Base-by-base conservation (phyloP, 345 rosid genomes). In the Gossypium longicalyx region DNA sequence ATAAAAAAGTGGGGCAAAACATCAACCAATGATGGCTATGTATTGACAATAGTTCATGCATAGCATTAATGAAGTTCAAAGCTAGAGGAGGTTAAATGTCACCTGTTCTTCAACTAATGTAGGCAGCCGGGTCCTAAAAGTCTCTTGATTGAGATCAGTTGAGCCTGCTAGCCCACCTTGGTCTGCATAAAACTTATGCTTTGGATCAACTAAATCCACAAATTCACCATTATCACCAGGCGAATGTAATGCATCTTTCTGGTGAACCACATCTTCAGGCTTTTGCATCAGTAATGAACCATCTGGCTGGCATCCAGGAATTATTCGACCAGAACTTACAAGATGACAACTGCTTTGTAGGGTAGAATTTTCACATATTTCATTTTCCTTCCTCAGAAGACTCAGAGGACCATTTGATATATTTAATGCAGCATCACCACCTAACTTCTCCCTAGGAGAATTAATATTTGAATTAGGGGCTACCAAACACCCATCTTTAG, bases 81-180 rank as follows among this genome's bases (percentile, higher is more conserved):
- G 72, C 45, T 27, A 51, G 9, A 51, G 60, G 57, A 51, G 45
- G 25, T 69, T 59, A 29, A 69, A 41, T 27, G 12, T 20, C n/a
- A 93, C 98, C 91, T 81, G 90, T 71, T 86, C 89, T 74, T 77
- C 89, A 17, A 83, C 76, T 81, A 72, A 80, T 72, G 83, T 72
- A 56, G 83, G 82, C 75, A 83, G 58, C 80, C 71, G 67, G 60
- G 72, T 85, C 77, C 80, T 74, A 51, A 76, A 80, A 54, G 70
- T 71, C 78, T 69, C 82, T 59, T 71, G 84, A 44, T 60, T 76
- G 13, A 77, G 84, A 74, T 78, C 83, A 65, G 84, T 83, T 68
- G 85, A 78, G 74, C 82, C 71, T 76, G 80, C 83, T 48, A 82
- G 62, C 61, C 75, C 83, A 68, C 77, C 83, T 58, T 73, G 79